phyloP scores from a whole-genome alignment of 2,329 filamentous ascomycete species.

The Shiraia bambusicola region DNA sequence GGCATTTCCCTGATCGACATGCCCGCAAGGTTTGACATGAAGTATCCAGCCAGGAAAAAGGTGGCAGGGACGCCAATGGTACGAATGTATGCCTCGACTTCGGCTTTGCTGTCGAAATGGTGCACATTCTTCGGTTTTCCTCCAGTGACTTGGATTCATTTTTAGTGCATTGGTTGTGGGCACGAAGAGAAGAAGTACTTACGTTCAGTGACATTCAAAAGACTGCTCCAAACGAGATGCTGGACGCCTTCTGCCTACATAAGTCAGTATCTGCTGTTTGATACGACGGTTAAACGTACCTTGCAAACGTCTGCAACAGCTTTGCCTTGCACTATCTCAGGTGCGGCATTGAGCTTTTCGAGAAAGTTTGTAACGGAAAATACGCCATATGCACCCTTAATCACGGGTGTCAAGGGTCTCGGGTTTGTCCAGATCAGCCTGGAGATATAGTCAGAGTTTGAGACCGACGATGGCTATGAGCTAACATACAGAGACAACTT shows the following conservation, averaged over 20 bases:
- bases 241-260: too few species aligned
- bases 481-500: too few species aligned
- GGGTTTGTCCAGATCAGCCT: too few species aligned
- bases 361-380: too few species aligned
- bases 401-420: too few species aligned
- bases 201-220: conserved; percentile 34
- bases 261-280: too few species aligned
- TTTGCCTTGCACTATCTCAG: too few species aligned
- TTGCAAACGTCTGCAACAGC: too few species aligned
- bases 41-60: conserved; percentile 14
- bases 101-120: conserved; percentile 49
- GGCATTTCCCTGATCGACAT: conserved; percentile 33
- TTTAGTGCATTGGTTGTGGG: conserved; percentile 32
- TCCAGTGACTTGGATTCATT: conserved; percentile 32
- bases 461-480: conserved; percentile 48
- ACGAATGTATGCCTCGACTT: conserved; percentile 28
- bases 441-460: conserved; percentile 45
- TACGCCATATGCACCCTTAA: too few species aligned
- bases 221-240: too few species aligned
- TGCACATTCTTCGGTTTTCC: conserved; percentile 40
- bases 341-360: too few species aligned
- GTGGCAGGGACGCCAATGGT: conserved; percentile 33
- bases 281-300: too few species aligned
- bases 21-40: conserved; percentile 15
- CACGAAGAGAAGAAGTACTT: conserved; percentile 49